Evolutionary conservation across 805 yeast genomes (phyloP), one percentile per base, ranked within the genome.

Genomic region (Nakazawaea wickerhamii): DNA sequence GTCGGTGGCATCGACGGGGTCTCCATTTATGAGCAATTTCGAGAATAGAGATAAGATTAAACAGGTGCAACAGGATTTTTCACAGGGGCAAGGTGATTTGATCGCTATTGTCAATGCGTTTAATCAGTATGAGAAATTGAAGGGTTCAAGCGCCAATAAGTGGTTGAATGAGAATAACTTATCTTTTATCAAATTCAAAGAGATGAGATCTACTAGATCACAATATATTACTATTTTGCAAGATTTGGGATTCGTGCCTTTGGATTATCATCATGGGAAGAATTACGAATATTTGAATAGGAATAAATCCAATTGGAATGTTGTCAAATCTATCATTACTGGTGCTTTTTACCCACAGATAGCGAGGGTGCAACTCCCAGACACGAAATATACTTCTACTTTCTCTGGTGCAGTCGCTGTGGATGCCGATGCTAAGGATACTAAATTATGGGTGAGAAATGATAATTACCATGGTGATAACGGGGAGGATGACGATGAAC

Each of bases 301-400:
- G 45, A 82, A 84, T 49, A 59, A 60, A 4, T 55, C 55, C 0
- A 79, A 81, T 51, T 58, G 61, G 26, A 60, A 73, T 3, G 65
- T 90, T 0, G 50, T 88, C 1, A 70, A 79, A 18, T 76, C 95
- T 0, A 70, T 91, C 2, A 62, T 89, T 15, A 79, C 95, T 0
- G 95, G 95, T 3, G 73, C 96, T 0, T 76, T 81, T 51, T 85
- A 83, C 53, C 98, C 98, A 0, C 83, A 84, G 43, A 67, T 88
- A 26, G 90, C 93, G 0, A 70, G 87, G 48, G 85, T 88, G 3
- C 88, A 84, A 53, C 65, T 77, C 17, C 97, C 98, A 0, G 89
- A 87, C 47, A 77, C 90, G 3, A 86, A 84, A 54, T 91, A 65
- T 57, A 63, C 78, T 34, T 73, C 79, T 28, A 77, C 87, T 1